phyloP scores from a whole-genome alignment of 192 early-diverging fungal genomes.

The Gorgonomyces haynaldii region DNA sequence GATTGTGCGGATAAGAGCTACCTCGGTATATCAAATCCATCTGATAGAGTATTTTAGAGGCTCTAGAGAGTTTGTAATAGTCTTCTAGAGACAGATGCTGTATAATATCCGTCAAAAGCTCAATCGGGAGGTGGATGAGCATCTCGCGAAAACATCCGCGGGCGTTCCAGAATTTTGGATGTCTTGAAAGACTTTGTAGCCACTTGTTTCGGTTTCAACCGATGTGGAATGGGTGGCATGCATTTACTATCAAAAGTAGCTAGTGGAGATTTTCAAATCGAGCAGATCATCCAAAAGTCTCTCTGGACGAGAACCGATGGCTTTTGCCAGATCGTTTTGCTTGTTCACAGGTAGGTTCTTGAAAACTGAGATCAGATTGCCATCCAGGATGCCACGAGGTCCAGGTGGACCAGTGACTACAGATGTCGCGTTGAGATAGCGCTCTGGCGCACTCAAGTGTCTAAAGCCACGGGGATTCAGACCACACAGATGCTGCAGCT shows the following conservation, averaged over 20 bases:
- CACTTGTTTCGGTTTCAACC: no score
- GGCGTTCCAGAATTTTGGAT: no score
- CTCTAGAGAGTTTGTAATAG: no score
- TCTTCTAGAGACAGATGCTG: no score
- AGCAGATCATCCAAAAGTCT: conserved; percentile 74
- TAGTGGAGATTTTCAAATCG: conserved; percentile 48
- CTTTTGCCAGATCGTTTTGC: conserved; percentile 79
- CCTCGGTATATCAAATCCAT: no score
- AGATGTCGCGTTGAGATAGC: conserved; percentile 31
- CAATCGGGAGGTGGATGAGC: no score
- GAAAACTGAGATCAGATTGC: conserved; percentile 64
- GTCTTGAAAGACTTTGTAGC: no score
- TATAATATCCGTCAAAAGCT: no score
- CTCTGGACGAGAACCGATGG: conserved; percentile 74
- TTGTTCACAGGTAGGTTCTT: conserved; percentile 51
- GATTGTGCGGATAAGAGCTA: no score
- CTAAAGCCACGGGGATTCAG: conserved; percentile 87
- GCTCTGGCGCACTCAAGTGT: conserved; percentile 19
- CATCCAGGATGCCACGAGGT: conserved; percentile 71
- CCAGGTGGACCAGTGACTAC: conserved; percentile 59
- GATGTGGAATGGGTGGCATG: no score
- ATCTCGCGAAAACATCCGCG: no score
- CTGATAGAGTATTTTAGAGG: no score
- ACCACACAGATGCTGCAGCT: conserved; percentile 70
- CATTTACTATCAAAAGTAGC: conserved; percentile 64